Percentiles rank a stretch among this genome's conserved stretches.
phyloP scores from a whole-genome alignment of 768 basidiomycete genomes.

The Termitomyces sp. region DNA sequence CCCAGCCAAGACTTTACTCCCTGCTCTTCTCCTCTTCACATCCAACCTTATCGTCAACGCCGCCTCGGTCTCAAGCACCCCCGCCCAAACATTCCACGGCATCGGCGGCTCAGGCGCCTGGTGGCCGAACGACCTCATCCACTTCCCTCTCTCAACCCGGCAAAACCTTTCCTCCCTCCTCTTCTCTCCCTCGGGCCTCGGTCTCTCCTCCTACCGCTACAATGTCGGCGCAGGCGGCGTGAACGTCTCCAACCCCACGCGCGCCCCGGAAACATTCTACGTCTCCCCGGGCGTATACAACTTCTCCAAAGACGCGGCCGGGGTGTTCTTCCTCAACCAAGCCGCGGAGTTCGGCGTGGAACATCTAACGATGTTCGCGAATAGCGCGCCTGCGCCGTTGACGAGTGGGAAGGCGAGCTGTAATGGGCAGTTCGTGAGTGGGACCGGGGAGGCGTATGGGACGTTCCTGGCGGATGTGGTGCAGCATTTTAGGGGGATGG shows the following conservation, averaged over 20 bases:
- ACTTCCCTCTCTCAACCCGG: constrained; percentile 32
- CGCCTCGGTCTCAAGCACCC: constrained; percentile 22
- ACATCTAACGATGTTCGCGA: constrained; percentile 35
- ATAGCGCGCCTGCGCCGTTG: constrained; percentile 32
- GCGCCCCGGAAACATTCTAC: constrained; percentile 31
- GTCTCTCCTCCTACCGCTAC: constrained; percentile 35
- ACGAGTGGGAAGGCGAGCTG: constrained; percentile 30
- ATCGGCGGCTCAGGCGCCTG: constrained; percentile 42
- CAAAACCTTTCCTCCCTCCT: constrained; percentile 35
- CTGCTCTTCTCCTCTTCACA: not conserved
- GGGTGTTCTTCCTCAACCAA: constrained; percentile 33
- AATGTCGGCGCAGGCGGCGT: constrained; percentile 39
- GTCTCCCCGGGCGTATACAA: constrained; percentile 33
- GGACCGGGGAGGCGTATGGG: constrained; percentile 31
- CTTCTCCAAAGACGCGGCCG: constrained; percentile 31
- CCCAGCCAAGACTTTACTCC: not conserved
- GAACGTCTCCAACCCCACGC: constrained; percentile 30
- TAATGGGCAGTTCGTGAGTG: constrained; percentile 27
- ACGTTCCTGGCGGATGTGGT: constrained; percentile 36
- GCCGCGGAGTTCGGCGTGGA: constrained; percentile 29
- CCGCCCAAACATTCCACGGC: constrained; percentile 30
- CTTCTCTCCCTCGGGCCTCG: constrained; percentile 31
- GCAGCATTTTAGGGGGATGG: constrained; percentile 29
- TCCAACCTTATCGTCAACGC: constrained; percentile 1
- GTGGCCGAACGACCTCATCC: constrained; percentile 38